Percentiles rank a stretch among this genome's conserved stretches.
Evolutionary conservation across 1,139 yeast species (phyloP).

Genomic region (Pichia sp.): DNA sequence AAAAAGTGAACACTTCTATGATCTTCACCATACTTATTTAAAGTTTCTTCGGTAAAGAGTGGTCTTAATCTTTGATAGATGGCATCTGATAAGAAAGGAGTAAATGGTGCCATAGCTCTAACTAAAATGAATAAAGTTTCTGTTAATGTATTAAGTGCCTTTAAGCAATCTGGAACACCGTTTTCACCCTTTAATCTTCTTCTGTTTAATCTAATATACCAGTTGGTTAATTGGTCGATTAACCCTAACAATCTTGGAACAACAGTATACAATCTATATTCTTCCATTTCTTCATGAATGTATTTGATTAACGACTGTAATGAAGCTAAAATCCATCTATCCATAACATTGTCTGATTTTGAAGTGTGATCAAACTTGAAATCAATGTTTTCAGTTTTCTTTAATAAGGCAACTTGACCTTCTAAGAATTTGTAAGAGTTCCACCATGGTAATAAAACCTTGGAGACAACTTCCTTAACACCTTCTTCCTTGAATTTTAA

Average conservation of each 20-base stretch:
- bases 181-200: conserved; percentile 94
- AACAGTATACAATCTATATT: conserved; percentile 88
- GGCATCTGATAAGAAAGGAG: conserved; percentile 90
- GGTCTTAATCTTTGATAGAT: conserved; percentile 72
- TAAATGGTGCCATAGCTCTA: conserved; percentile 98
- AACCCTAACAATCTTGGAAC: conserved; percentile 85
- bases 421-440: conserved; percentile 94
- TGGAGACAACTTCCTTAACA: conserved; percentile 93
- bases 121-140: conserved; percentile 85
- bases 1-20: conserved; percentile 87
- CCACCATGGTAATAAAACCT: conserved; percentile 97
- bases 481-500: conserved; percentile 97
- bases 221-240: conserved; percentile 92
- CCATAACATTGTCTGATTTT: conserved; percentile 84
- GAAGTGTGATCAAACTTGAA: conserved; percentile 65
- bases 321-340: conserved; percentile 92
- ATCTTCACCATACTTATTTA: conserved; percentile 47
- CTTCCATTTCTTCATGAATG: conserved; percentile 84
- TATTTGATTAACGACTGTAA: conserved; percentile 81
- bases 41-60: conserved; percentile 50
- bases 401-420: conserved; percentile 81
- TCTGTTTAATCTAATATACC: conserved; percentile 98
- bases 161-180: conserved; percentile 74
- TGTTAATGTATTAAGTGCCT: conserved; percentile 83
- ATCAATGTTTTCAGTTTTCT: conserved; percentile 65